Conservation (phyloP, 2,329 filamentous ascomycete species). For the Hypoxylon sp. region DNA sequence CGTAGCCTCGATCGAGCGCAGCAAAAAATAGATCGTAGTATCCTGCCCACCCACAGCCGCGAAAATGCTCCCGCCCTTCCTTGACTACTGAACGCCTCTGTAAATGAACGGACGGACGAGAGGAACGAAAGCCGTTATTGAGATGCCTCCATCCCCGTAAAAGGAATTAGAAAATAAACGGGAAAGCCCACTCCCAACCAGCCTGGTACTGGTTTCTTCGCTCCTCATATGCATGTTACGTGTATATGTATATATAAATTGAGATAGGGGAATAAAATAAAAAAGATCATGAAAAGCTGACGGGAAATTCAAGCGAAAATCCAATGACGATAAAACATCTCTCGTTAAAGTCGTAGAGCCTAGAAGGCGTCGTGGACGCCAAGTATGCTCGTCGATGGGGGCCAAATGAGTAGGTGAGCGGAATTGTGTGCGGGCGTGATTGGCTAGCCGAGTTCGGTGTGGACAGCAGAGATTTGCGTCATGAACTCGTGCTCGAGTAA, state of each 20-base stretch:
- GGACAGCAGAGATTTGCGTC: conserved; percentile 21
- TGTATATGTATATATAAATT: conserved; percentile 40
- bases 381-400: conserved; percentile 22
- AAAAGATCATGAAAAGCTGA: conserved; percentile 20
- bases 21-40: conserved; percentile 21
- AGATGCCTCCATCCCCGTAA: conserved; percentile 19
- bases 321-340: conserved; percentile 39
- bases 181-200: conserved; percentile 35
- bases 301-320: conserved; percentile 34
- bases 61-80: conserved; percentile 41
- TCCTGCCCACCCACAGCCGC: conserved; percentile 34
- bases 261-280: conserved; percentile 24
- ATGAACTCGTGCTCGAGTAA: conserved; percentile 37
- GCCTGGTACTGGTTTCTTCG: conserved; percentile 43
- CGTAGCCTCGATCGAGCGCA: conserved; percentile 37
- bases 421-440: conserved; percentile 26
- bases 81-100: conserved; percentile 38
- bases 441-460: conserved; percentile 30
- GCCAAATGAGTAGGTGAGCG: conserved; percentile 17
- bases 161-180: conserved; percentile 15
- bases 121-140: conserved; percentile 20
- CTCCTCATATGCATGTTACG: conserved; percentile 45
- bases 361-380: conserved; percentile 18
- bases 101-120: conserved; percentile 41
- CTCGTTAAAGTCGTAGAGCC: conserved; percentile 38